Evolutionary conservation across 2,329 filamentous ascomycete species (phyloP).

Genomic region (Aspergillus luchuensis): DNA sequence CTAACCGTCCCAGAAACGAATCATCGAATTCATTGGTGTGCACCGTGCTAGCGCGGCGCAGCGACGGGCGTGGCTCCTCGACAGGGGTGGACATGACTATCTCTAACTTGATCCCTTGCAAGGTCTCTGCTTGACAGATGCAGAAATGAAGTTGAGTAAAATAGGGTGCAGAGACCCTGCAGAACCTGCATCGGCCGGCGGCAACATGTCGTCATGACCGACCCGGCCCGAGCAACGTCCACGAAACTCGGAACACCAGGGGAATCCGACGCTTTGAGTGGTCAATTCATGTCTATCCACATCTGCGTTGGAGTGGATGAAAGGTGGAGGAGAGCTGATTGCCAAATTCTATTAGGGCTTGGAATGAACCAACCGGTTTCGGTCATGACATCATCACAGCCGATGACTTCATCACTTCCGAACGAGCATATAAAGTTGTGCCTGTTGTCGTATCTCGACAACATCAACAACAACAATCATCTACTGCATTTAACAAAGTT

Average conservation of each 20-base stretch:
- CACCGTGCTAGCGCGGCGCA: constrained; percentile 22
- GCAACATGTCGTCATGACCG: constrained; percentile 21
- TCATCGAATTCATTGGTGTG: constrained; percentile 31
- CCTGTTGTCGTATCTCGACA: background rate
- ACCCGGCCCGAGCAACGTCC: background rate
- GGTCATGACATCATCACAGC: constrained; percentile 1
- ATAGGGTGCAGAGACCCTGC: background rate
- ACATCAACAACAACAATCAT: background rate
- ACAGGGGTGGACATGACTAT: background rate
- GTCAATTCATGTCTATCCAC: background rate
- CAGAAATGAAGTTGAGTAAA: background rate
- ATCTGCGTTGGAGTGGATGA: background rate
- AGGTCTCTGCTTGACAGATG: background rate
- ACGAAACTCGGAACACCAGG: background rate
- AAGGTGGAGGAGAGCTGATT: background rate
- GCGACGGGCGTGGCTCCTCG: constrained; percentile 5
- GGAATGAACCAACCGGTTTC: background rate
- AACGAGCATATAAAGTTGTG: background rate
- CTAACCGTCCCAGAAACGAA: constrained; percentile 26
- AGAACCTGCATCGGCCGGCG: background rate
- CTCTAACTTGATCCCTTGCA: background rate
- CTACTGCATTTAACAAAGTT: background rate
- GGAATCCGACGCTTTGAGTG: background rate
- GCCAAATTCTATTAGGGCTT: background rate
- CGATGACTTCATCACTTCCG: constrained; percentile 4